Evolutionary conservation across 208 protist species (phyloP).

Genomic region (Porcisia hertigi): DNA sequence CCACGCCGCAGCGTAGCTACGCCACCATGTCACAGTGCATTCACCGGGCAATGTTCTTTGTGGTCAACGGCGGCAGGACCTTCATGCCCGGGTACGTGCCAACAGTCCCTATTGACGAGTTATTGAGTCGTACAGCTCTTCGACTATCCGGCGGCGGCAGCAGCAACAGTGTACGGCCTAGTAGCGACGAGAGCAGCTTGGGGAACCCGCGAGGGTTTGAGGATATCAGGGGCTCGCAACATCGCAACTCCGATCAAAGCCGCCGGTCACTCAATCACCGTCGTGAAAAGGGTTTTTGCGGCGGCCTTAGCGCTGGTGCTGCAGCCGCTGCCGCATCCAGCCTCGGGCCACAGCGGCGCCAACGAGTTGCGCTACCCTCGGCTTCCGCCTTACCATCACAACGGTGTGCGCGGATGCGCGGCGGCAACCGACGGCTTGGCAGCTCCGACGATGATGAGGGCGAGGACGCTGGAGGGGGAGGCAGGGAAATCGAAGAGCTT

Average conservation of each 20-base stretch:
- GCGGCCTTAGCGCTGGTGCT: background rate
- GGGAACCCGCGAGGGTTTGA: background rate
- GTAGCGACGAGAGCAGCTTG: background rate
- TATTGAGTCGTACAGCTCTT: conserved; percentile 45
- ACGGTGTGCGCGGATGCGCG: background rate
- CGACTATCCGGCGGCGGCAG: background rate
- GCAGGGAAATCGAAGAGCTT: conserved; percentile 11
- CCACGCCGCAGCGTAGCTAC: conserved; percentile 77
- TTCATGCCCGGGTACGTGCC: conserved; percentile 66
- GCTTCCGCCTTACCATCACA: background rate
- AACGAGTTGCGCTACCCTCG: background rate
- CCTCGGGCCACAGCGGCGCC: background rate
- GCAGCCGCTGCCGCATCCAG: background rate
- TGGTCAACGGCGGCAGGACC: conserved; percentile 43
- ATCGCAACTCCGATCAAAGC: background rate
- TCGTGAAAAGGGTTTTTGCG: background rate
- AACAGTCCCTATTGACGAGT: conserved; percentile 42
- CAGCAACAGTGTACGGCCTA: conserved; percentile 4
- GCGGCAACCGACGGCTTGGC: background rate
- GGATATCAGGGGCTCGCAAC: background rate
- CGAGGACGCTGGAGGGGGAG: background rate
- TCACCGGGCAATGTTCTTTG: conserved; percentile 56
- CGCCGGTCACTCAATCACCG: too few relatives aligned
- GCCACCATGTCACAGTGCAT: conserved; percentile 45
- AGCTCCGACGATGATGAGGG: conserved; percentile 1